These are phyloP conservation scores for Fusarium verrucosum DNA, from an alignment of 2,329 filamentous ascomycete genomes.

Conservation along the genomic window DNA sequence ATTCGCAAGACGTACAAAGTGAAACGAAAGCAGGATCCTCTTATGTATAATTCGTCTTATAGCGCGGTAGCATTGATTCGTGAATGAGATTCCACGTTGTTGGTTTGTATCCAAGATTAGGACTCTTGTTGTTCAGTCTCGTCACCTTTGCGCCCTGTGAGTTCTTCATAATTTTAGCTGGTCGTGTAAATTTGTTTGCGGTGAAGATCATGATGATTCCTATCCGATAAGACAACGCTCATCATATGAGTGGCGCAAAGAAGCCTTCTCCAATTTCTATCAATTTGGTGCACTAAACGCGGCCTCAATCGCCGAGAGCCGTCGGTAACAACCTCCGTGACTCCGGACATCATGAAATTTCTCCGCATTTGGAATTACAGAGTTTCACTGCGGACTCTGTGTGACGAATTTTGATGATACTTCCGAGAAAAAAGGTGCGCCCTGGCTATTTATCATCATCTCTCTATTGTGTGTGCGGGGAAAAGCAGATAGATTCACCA, in stretches of 20 bases:
- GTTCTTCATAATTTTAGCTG: neutral
- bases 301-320: neutral
- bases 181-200: no score
- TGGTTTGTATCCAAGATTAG: accelerated
- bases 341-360: neutral
- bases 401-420: neutral
- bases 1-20: neutral
- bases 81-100: neutral
- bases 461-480: neutral
- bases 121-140: no score
- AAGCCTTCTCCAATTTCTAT: neutral
- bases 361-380: neutral
- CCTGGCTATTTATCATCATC: neutral
- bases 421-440: neutral
- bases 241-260: neutral
- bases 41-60: neutral
- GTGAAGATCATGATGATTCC: neutral
- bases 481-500: neutral
- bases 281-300: neutral
- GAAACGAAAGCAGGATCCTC: neutral
- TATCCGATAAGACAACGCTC: neutral
- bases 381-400: neutral
- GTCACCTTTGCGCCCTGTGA: no score
- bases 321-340: neutral
- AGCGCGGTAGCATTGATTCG: neutral